phyloP scores from a whole-genome alignment of 495 filamentous ascomycete species.

The Glonium stellatum region DNA sequence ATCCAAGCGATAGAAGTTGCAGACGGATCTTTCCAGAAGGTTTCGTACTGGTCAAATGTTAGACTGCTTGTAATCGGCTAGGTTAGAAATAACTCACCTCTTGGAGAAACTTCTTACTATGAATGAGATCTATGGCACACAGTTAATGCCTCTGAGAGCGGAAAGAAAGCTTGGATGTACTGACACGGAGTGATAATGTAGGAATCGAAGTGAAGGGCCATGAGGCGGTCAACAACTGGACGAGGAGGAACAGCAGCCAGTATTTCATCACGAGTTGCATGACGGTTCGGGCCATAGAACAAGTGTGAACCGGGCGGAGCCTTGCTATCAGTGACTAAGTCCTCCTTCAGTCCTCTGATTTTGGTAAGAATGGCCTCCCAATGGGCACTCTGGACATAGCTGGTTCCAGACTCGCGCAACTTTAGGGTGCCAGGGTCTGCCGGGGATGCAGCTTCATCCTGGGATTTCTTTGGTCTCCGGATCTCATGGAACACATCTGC shows the following conservation, averaged over 20 bases:
- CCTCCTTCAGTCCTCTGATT: not conserved
- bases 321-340: not conserved
- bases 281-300: not conserved
- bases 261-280: not conserved
- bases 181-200: not conserved
- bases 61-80: not conserved
- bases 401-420: not conserved
- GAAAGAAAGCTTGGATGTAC: too few species aligned
- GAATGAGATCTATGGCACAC: not conserved
- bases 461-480: not conserved
- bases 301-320: too few species aligned
- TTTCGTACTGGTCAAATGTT: not conserved
- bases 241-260: not conserved
- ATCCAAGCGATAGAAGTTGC: slow-evolving; percentile 2
- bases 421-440: not conserved
- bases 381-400: not conserved
- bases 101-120: not conserved
- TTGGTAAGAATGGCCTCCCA: not conserved
- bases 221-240: not conserved
- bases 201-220: not conserved
- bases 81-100: not conserved
- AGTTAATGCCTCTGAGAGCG: not conserved
- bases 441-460: not conserved
- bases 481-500: too few species aligned
- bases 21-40: not conserved